Evolutionary conservation across 2,329 filamentous ascomycete species (phyloP).

Genomic region (Phyllosticta citrichinensis): DNA sequence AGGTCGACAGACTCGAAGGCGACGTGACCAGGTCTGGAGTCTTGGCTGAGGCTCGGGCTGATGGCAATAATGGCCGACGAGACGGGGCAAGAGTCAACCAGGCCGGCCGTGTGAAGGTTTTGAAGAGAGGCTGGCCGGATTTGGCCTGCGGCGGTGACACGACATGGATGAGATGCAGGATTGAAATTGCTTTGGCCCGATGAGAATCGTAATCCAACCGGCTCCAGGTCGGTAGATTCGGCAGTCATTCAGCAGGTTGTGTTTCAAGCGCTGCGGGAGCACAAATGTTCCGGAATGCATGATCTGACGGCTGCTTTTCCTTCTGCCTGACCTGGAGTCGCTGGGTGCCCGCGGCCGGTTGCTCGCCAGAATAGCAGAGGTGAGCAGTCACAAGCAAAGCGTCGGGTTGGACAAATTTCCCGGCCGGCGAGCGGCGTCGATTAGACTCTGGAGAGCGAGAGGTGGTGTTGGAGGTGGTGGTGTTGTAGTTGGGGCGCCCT

Average conservation of each 20-base stretch:
- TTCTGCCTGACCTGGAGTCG: not conserved
- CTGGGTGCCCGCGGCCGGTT: too few relatives aligned
- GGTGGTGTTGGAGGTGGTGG: not conserved
- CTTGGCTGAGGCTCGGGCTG: not conserved
- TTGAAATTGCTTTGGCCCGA: slow-evolving; percentile 9
- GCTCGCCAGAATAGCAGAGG: not conserved
- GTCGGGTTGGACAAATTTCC: not conserved
- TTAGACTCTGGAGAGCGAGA: not conserved
- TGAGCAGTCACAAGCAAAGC: not conserved
- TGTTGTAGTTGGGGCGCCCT: not conserved
- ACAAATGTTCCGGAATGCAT: slow-evolving; percentile 9
- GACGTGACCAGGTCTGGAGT: not conserved
- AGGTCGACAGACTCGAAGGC: not conserved
- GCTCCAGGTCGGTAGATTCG: slow-evolving; percentile 6
- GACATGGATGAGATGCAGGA: not conserved
- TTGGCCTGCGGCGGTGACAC: slow-evolving; percentile 1
- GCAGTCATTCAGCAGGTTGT: slow-evolving; percentile 4
- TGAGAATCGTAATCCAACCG: slow-evolving; percentile 2
- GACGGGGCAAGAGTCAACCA: not conserved
- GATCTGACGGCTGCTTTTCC: slow-evolving; percentile 2
- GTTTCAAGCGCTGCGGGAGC: slow-evolving; percentile 7
- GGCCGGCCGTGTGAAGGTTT: not conserved
- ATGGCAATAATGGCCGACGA: not conserved
- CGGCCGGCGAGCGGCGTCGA: not conserved
- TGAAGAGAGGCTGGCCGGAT: not conserved